Evolutionary conservation across 768 basidiomycete genomes (phyloP).

Genomic region (Lactarius evosmus): DNA sequence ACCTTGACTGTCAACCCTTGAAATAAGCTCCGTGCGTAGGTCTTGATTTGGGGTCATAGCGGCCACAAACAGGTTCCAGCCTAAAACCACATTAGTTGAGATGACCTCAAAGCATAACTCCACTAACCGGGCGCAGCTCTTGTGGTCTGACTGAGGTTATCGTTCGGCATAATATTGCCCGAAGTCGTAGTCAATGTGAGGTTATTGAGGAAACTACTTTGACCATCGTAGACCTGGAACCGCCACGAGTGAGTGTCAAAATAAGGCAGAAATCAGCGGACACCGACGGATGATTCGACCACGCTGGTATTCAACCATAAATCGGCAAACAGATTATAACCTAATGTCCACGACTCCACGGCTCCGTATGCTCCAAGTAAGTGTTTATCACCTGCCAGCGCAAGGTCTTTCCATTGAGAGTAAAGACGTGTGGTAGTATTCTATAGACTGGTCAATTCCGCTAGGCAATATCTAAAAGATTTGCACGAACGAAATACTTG

Average conservation of each 20-base stretch:
- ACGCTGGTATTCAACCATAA: slow-evolving; percentile 52
- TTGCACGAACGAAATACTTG: slow-evolving; percentile 31
- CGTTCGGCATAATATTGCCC: slow-evolving; percentile 18
- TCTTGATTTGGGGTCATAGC: slow-evolving; percentile 3
- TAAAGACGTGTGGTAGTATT: background rate
- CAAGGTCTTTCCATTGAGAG: slow-evolving; percentile 17
- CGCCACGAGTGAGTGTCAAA: background rate
- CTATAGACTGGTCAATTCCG: background rate
- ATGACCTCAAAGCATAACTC: background rate
- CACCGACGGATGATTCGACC: slow-evolving; percentile 35
- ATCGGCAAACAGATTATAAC: slow-evolving; percentile 63
- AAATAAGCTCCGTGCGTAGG: slow-evolving; percentile 9
- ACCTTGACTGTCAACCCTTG: background rate
- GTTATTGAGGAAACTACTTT: slow-evolving; percentile 8
- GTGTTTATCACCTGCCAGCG: slow-evolving; percentile 9
- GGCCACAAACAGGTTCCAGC: slow-evolving; percentile 19
- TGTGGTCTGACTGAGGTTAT: background rate
- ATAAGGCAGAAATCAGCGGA: background rate
- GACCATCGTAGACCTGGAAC: slow-evolving; percentile 9
- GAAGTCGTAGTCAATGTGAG: background rate
- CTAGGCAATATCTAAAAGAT: background rate
- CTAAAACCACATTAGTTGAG: background rate
- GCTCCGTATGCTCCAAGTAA: slow-evolving; percentile 9
- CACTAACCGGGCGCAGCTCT: background rate
- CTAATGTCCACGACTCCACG: slow-evolving; percentile 48